Conservation (phyloP, 139 green algal genomes). For the Coelastrella sp. region DNA sequence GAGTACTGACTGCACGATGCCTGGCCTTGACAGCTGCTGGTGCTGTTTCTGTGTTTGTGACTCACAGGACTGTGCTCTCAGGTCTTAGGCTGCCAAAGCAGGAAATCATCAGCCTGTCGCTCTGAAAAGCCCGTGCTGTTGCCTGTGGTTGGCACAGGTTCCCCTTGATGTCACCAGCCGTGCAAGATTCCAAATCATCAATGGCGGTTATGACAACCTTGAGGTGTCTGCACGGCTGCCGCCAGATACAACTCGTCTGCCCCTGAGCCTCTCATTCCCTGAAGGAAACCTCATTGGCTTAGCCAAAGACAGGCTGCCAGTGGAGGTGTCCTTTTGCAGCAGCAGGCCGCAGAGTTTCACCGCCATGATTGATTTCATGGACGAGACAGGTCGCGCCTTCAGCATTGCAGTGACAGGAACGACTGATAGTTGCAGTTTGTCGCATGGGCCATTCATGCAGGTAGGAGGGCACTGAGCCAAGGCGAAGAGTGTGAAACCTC, state of each 20-base stretch:
- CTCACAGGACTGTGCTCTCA: too few species aligned
- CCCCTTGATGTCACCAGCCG: constrained; percentile 65
- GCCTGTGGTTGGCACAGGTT: too few species aligned
- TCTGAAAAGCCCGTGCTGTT: too few species aligned
- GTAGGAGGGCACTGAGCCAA: too few species aligned
- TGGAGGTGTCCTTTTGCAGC: constrained; percentile 74
- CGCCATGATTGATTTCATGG: constrained; percentile 80
- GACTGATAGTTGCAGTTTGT: constrained; percentile 81
- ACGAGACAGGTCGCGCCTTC: constrained; percentile 70
- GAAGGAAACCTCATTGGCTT: constrained; percentile 58
- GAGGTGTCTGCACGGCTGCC: constrained; percentile 70
- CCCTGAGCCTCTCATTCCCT: constrained; percentile 18
- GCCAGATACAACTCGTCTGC: constrained; percentile 49
- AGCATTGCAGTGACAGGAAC: constrained; percentile 69
- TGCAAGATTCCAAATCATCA: constrained; percentile 76
- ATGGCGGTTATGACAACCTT: constrained; percentile 89
- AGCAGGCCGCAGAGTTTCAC: constrained; percentile 79
- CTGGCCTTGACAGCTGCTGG: not conserved
- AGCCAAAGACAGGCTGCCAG: constrained; percentile 80
- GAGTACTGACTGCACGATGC: too few species aligned
- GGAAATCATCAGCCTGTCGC: too few species aligned
- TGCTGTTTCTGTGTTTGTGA: not conserved
- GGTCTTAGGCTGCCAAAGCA: too few species aligned
- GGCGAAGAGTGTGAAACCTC: too few species aligned
- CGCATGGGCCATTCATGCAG: constrained; percentile 68